These are phyloP conservation scores for bread wheat (Triticum aestivum) DNA, from an alignment of 176 grass and related monocot species.

Conservation along the genomic window IWGSC_CS_RefSeq_v2.1 NC_057796.1:476639337-476639836, in stretches of 20 bases:
- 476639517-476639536: constrained; percentile 1
- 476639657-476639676: neutral
- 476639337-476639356: neutral
- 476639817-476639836: constrained; percentile 2
- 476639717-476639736: neutral
- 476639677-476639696: neutral
- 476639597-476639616: neutral
- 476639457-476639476: neutral
- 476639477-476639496: neutral
- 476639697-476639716: neutral
- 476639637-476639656: neutral
- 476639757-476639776: neutral
- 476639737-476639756: neutral
- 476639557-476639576: neutral
- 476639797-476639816: constrained; percentile 23
- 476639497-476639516: neutral
- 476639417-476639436: neutral
- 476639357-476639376: neutral
- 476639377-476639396: neutral
- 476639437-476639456: neutral
- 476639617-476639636: neutral
- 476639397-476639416: neutral
- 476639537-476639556: too few relatives aligned
- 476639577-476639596: neutral
- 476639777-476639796: neutral